phyloP scores from a whole-genome alignment of 169 alveolate species.

The Pseudocohnilembus persalinus region DNA sequence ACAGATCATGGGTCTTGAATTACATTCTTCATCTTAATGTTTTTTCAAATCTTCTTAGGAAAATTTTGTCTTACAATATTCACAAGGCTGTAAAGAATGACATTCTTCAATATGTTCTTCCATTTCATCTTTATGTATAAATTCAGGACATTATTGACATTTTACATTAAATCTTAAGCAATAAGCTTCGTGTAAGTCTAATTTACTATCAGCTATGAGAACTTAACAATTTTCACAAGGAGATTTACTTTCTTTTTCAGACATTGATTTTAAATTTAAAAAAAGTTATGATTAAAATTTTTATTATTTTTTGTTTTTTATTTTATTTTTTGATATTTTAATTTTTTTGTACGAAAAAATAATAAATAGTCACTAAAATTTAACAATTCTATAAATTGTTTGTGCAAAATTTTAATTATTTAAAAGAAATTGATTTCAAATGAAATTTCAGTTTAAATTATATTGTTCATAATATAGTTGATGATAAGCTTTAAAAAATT shows the following conservation, averaged over 20 bases:
- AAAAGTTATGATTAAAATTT: no score
- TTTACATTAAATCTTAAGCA: slow-evolving; percentile 14
- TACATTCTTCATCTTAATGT: neutral
- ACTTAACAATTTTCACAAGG: slow-evolving; percentile 3
- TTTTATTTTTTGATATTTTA: no score
- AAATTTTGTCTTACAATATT: slow-evolving; percentile 1
- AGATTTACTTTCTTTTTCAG: neutral
- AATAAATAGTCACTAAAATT: no score
- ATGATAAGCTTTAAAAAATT: no score
- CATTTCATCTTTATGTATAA: slow-evolving; percentile 19
- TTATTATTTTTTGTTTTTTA: no score
- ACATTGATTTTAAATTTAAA: neutral
- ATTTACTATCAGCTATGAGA: neutral
- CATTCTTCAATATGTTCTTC: slow-evolving; percentile 13
- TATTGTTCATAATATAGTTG: no score
- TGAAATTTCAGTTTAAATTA: no score
- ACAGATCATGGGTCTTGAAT: slow-evolving; percentile 8
- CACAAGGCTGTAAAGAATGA: slow-evolving; percentile 3
- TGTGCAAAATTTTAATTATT: no score
- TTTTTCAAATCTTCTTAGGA: neutral
- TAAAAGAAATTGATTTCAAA: no score
- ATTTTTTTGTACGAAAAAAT: no score
- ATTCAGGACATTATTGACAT: slow-evolving; percentile 14
- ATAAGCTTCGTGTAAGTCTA: slow-evolving; percentile 20
- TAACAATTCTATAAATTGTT: no score